phyloP scores from a whole-genome alignment of 331 rosid genomes.

The Quercus phellos region DNA sequence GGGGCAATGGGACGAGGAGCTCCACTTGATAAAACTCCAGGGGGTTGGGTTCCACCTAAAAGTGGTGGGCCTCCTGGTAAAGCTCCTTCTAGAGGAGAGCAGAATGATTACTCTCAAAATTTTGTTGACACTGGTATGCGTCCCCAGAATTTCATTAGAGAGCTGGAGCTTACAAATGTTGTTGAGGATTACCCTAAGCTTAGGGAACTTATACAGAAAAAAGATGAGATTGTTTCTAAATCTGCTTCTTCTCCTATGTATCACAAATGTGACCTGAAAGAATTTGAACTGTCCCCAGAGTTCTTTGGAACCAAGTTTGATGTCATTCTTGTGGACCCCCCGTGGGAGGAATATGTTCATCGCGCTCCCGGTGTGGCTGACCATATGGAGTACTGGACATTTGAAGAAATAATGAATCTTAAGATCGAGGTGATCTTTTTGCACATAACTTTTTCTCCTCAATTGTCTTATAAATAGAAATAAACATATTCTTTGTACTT shows the following conservation, averaged over 20 bases:
- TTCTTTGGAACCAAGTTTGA: conserved; percentile 92
- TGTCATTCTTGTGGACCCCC: conserved; percentile 93
- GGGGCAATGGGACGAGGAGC: conserved; percentile 65
- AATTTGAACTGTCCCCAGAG: conserved; percentile 84
- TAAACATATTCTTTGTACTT: background rate
- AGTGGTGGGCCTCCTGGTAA: conserved; percentile 70
- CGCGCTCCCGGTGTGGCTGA: conserved; percentile 98
- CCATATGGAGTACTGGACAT: conserved; percentile 90
- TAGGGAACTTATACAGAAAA: conserved; percentile 92
- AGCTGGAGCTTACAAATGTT: conserved; percentile 86
- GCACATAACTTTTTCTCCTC: background rate
- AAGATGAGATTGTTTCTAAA: conserved; percentile 81
- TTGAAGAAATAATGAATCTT: conserved; percentile 92
- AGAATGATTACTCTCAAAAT: conserved; percentile 93
- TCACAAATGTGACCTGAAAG: conserved; percentile 67
- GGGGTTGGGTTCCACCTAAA: conserved; percentile 84
- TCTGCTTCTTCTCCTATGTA: conserved; percentile 82
- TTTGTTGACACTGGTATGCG: conserved; percentile 94
- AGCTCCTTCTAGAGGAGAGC: conserved; percentile 99
- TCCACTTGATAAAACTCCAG: conserved; percentile 62
- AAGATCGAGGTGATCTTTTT: conserved; percentile 73
- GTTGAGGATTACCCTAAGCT: conserved; percentile 97
- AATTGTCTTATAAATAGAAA: background rate
- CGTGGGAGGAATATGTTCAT: conserved; percentile 97
- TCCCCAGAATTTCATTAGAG: conserved; percentile 92